Evolutionary conservation across 2,329 filamentous ascomycete genomes (phyloP).

Genomic region (Pezicula radicicola): DNA sequence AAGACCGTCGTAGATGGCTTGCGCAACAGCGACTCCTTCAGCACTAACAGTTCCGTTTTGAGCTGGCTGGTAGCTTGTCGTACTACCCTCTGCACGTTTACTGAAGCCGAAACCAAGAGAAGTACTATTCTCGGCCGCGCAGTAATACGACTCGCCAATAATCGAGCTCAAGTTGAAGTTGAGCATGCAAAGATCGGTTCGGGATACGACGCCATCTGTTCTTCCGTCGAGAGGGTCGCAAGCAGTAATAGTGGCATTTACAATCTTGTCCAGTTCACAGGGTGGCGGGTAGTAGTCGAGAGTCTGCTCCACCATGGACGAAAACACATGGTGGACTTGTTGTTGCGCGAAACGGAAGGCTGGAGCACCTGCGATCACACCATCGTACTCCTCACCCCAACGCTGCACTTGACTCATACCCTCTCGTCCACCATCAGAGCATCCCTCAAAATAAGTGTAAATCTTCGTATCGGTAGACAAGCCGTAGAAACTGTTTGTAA

Average conservation of each 20-base stretch:
- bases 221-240: too few relatives aligned
- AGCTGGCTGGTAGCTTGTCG: not conserved
- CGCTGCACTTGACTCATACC: conserved; percentile 31
- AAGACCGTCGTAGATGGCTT: conserved; percentile 31
- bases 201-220: too few relatives aligned
- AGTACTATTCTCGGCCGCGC: conserved; percentile 25
- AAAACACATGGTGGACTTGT: not conserved
- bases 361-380: conserved; percentile 34
- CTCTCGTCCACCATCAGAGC: conserved; percentile 32
- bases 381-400: conserved; percentile 32
- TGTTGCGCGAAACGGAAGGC: conserved; percentile 33
- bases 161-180: too few relatives aligned
- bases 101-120: not conserved
- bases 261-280: too few relatives aligned
- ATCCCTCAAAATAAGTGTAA: conserved; percentile 33
- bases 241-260: too few relatives aligned
- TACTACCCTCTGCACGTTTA: not conserved
- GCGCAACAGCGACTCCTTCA: conserved; percentile 31
- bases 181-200: too few relatives aligned
- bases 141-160: conserved; percentile 42
- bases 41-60: conserved; percentile 21
- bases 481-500: conserved; percentile 40
- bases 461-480: conserved; percentile 4
- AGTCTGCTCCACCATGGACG: conserved; percentile 18
- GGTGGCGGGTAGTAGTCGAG: too few relatives aligned